Percentiles rank a stretch among this genome's conserved stretches.
These are phyloP conservation scores for Cercospora sp. DNA, from an alignment of 2,329 filamentous ascomycete species.

Conservation along the genomic window DNA sequence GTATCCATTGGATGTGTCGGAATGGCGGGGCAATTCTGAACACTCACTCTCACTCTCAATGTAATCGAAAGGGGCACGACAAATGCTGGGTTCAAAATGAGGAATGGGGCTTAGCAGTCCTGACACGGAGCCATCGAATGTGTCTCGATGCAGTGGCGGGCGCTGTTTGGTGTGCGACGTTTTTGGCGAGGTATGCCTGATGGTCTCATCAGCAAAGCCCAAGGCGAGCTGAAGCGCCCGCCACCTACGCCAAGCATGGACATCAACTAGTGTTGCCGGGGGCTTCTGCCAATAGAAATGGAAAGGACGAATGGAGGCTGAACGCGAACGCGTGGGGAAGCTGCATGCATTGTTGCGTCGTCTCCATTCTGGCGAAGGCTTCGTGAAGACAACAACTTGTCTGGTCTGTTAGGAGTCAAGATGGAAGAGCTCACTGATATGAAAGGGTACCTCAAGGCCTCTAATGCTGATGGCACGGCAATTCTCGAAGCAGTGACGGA, in stretches of 20 bases:
- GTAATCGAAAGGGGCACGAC: background rate
- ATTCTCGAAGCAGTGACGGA: conserved; percentile 36
- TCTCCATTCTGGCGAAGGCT: background rate
- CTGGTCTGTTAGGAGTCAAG: background rate
- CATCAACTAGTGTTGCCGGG: conserved; percentile 1
- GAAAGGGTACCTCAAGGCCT: conserved; percentile 36
- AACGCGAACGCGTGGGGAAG: background rate
- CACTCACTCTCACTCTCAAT: background rate
- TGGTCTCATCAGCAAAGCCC: background rate
- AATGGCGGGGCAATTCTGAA: background rate
- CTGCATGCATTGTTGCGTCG: background rate
- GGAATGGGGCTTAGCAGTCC: background rate
- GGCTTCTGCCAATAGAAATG: background rate
- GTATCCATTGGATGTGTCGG: background rate
- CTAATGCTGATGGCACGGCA: conserved; percentile 33
- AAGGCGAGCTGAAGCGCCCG: background rate
- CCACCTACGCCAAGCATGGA: conserved; percentile 11
- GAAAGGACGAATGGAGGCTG: background rate
- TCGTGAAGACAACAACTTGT: background rate
- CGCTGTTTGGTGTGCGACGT: background rate
- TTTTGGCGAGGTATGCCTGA: background rate
- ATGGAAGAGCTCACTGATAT: conserved; percentile 37
- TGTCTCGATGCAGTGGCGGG: background rate
- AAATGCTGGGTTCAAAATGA: background rate
- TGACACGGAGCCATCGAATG: background rate